Evolutionary conservation across 1,284 basidiomycete genomes (phyloP), one percentile per base, ranked within the genome.

Genomic region (Ceratobasidium sp.): DNA sequence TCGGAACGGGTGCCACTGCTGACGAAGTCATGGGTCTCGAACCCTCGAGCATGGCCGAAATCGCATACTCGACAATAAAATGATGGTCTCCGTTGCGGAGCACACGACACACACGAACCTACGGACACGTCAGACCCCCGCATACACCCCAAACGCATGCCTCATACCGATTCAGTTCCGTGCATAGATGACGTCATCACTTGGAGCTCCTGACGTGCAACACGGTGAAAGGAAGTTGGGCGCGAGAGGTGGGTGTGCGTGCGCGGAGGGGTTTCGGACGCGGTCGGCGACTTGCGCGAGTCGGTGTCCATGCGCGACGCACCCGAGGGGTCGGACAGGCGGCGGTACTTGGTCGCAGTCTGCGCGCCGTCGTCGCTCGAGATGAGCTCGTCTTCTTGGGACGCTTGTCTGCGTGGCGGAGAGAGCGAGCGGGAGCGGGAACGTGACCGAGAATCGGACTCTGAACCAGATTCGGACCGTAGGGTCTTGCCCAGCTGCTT

Each of bases 1-100:
- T 91, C 0, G 94, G 94, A 85, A 97, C 96, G 1, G 96, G 97
- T 6, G 96, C 92, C 1, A 97, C 94, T 5, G 96, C 89, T 93
- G 81, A 94, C 79, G 6, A 93, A 96, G 84, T 92, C 96, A 81
- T 92, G 93, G 2, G 86, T 86, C 30, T 89, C 89, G 81, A 96
- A 5, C 96, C 96, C 84, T 97, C 94, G 20, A 97, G 85, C 68
- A 97, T 86, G 2, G 90, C 89, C 44, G 88, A 88, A 38, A 96
- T 92, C 79, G 91, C 92, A 52, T 73, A 73, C 57, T 73, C 70
- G 44, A 73, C 70, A n/a, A 73, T 73, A 50, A 73, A 73, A 38
- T 73, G 70, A 20, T 92, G 85, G 33, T 84, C 82, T 18, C 85
- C 86, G 46, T 86, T 90, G 23, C 95, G 89, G 23, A 96, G 94